Conservation (phyloP, 2,329 filamentous ascomycete species). For the Penicillium hordei region DNA sequence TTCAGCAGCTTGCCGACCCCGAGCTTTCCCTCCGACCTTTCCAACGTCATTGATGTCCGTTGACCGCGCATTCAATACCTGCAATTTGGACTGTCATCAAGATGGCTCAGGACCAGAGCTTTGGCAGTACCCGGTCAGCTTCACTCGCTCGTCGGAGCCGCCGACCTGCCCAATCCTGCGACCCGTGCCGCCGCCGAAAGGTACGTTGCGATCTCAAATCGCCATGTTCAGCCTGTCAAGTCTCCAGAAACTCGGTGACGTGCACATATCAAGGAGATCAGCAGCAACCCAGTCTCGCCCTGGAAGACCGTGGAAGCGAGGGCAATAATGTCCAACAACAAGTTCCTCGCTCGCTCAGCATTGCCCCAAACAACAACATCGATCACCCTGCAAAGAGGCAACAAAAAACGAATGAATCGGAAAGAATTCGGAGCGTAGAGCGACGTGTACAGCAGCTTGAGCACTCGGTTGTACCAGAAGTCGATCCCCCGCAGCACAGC, state of each 20-base stretch:
- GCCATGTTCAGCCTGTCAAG: constrained; percentile 1
- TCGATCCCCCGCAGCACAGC: neutral
- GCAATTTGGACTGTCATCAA: neutral
- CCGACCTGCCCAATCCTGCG: neutral
- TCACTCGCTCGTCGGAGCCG: neutral
- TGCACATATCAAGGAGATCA: constrained; percentile 2
- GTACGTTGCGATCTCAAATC: constrained; percentile 2
- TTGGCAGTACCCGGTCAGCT: neutral
- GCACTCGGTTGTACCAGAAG: neutral
- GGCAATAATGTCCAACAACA: neutral
- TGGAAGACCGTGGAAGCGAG: constrained; percentile 1
- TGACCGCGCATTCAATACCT: neutral
- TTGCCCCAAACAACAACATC: neutral
- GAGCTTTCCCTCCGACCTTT: neutral
- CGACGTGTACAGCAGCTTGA: neutral
- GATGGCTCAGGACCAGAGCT: neutral
- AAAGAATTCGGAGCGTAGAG: neutral
- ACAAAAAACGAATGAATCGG: neutral
- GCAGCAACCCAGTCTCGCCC: neutral
- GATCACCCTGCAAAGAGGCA: neutral
- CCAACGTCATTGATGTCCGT: neutral
- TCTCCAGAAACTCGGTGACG: neutral
- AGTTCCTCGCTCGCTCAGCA: neutral
- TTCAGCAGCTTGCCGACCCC: neutral
- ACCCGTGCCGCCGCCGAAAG: neutral